Conservation (phyloP, 129 eudicot species). For the Chrysanthemum seticuspe region DNA sequence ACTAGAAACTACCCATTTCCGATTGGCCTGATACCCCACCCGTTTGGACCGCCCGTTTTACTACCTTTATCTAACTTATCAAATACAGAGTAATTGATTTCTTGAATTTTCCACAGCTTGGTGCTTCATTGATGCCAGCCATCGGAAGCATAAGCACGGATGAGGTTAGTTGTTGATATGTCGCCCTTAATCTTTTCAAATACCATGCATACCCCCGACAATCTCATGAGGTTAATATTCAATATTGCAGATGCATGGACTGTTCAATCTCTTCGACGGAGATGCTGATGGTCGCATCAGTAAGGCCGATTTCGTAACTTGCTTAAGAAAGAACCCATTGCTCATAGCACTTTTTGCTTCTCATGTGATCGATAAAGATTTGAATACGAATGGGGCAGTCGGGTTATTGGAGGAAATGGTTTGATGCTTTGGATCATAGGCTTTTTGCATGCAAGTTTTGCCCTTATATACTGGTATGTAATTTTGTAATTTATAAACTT, state of each 20-base stretch:
- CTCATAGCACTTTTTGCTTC: constrained; percentile 72
- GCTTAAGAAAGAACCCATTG: constrained; percentile 74
- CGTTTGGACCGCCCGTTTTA: not conserved
- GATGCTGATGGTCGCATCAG: constrained; percentile 69
- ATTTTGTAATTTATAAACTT: constrained; percentile 16
- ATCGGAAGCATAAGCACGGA: constrained; percentile 45
- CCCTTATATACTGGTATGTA: constrained; percentile 23
- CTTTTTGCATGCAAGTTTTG: constrained; percentile 10
- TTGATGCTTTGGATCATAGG: constrained; percentile 28
- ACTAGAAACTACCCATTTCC: not conserved
- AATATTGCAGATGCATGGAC: constrained; percentile 57
- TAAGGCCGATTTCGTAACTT: constrained; percentile 62
- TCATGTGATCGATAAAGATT: constrained; percentile 35
- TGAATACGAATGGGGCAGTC: constrained; percentile 17
- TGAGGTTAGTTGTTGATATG: constrained; percentile 51
- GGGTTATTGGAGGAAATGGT: constrained; percentile 43
- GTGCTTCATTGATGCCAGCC: constrained; percentile 46
- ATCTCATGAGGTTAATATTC: not conserved
- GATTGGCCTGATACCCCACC: not conserved
- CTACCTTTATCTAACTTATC: not conserved
- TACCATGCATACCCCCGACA: not conserved
- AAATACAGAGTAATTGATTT: constrained; percentile 8
- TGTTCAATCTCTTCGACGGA: constrained; percentile 58
- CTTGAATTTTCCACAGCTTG: constrained; percentile 53
- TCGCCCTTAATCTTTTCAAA: not conserved